Evolutionary conservation across 345 rosid species (phyloP).

Genomic region (Physaria fendleri): DNA sequence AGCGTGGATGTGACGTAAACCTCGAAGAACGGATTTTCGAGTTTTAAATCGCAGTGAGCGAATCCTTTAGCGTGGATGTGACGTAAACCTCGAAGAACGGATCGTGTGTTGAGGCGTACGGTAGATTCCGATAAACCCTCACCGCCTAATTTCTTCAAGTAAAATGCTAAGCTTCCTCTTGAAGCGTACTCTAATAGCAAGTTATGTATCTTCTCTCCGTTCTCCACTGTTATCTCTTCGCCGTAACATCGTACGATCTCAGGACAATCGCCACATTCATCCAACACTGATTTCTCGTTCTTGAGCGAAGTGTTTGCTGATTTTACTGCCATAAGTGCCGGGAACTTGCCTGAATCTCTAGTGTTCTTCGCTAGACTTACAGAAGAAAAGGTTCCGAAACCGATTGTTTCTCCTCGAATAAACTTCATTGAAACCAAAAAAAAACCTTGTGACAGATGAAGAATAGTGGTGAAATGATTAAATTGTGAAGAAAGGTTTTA

Average conservation of each 20-base stretch:
- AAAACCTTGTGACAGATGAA: not conserved
- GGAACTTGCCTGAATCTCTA: slow-evolving; percentile 17
- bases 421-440: slow-evolving; percentile 41
- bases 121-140: slow-evolving; percentile 45
- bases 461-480: not conserved
- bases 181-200: slow-evolving; percentile 68
- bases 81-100: slow-evolving; percentile 50
- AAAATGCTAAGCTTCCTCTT: slow-evolving; percentile 53
- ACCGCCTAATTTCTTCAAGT: slow-evolving; percentile 31
- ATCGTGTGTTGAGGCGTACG: slow-evolving; percentile 39
- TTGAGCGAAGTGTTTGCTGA: slow-evolving; percentile 42
- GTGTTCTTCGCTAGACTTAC: slow-evolving; percentile 43
- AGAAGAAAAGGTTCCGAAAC: slow-evolving; percentile 60
- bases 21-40: too few relatives aligned
- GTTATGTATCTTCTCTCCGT: slow-evolving; percentile 46
- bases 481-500: not conserved
- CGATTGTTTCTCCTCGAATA: slow-evolving; percentile 62
- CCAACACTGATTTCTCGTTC: slow-evolving; percentile 47
- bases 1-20: too few relatives aligned
- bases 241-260: slow-evolving; percentile 56
- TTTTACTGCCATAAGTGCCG: slow-evolving; percentile 58
- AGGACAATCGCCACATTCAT: slow-evolving; percentile 38
- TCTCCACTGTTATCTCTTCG: slow-evolving; percentile 32
- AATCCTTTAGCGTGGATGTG: slow-evolving; percentile 56
- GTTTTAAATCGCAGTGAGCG: slow-evolving; percentile 69